phyloP scores from a whole-genome alignment of 108 stramenopile genomes.

The Skeletonema menzelii region DNA sequence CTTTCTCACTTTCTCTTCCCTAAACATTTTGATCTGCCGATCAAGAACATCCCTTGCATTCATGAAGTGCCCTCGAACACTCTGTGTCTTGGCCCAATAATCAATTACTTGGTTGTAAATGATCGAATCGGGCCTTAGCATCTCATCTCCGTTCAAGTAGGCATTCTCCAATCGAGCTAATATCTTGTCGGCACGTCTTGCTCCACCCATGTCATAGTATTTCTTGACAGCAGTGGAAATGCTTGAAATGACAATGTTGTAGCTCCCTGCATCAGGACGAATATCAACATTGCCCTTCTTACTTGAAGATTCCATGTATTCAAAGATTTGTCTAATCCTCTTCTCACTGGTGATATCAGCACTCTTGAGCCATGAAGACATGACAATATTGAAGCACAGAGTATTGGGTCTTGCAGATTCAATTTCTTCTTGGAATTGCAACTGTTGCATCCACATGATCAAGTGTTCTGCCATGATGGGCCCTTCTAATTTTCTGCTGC shows the following conservation, averaged over 20 bases:
- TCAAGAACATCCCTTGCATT: conserved; percentile 71
- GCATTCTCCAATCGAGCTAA: conserved; percentile 46
- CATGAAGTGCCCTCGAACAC: conserved; percentile 42
- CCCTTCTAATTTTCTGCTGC: conserved; percentile 50
- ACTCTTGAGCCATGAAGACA: conserved; percentile 62
- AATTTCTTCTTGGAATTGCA: conserved; percentile 35
- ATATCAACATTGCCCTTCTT: conserved; percentile 21
- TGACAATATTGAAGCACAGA: conserved; percentile 63
- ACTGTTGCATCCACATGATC: conserved; percentile 62
- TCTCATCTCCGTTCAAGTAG: conserved; percentile 35
- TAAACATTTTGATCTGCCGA: conserved; percentile 59
- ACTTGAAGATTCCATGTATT: conserved; percentile 53
- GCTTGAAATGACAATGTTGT: conserved; percentile 50
- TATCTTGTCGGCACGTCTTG: conserved; percentile 63
- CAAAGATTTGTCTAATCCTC: conserved; percentile 52
- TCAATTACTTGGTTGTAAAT: conserved; percentile 79
- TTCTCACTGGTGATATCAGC: conserved; percentile 32
- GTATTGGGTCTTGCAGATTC: conserved; percentile 45
- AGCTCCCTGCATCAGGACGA: conserved; percentile 34
- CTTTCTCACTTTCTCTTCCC: conserved; percentile 18
- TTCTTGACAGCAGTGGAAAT: conserved; percentile 41
- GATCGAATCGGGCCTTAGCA: conserved; percentile 57
- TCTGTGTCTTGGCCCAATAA: conserved; percentile 62
- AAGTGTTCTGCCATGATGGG: conserved; percentile 65
- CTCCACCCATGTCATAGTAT: conserved; percentile 30